Evolutionary conservation across 1,284 basidiomycete genomes (phyloP), one percentile per base, ranked within the genome.

Genomic region (Pseudozyma pruni): DNA sequence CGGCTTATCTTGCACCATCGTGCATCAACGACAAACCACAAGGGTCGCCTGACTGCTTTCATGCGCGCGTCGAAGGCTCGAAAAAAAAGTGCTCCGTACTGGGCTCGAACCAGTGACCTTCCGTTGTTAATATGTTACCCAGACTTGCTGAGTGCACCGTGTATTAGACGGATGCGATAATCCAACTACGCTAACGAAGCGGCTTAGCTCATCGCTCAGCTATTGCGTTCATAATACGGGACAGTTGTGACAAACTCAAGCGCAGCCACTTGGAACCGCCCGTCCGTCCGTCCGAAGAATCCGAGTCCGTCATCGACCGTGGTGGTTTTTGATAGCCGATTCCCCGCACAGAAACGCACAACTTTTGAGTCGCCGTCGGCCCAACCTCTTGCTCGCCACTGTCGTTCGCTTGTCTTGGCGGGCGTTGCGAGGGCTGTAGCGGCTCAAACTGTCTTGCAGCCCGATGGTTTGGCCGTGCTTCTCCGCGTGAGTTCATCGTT

Each of bases 51-150:
- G 27, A 29, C 27, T 29, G 7, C 7, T 29, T 29, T 11, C 27
- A 29, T 11, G 27, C 27, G 27, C 27, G 27, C 27, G 27, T 11
- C 7, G 7, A 6, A 29, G 27, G 27, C 7, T 14, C 1, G 14
- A 50, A 61, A 57, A 54, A 33, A 0, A 25, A 44, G 33, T 70
- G 67, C 67, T 41, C 67, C 60, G 60, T 70, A 64, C 67, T 70
- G 61, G 67, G 67, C 67, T 70, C 67, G 67, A 70, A 70, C 67
- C 61, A 70, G 67, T 64, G 67, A 70, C 67, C 67, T 70, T 70
- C 67, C 42, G 67, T 70, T 70, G 60, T 59, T 46, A 58, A 7
- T 19, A 31, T 27, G 6, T 23, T 20, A 54, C 62, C 51, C 62
- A 59, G 62, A 23, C 0, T 19, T 39, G 5, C 55, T 51, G 55